Evolutionary conservation across 306 rosid species (phyloP), one percentile per base, ranked within the genome.

Genomic region (Castanea mollissima): DNA sequence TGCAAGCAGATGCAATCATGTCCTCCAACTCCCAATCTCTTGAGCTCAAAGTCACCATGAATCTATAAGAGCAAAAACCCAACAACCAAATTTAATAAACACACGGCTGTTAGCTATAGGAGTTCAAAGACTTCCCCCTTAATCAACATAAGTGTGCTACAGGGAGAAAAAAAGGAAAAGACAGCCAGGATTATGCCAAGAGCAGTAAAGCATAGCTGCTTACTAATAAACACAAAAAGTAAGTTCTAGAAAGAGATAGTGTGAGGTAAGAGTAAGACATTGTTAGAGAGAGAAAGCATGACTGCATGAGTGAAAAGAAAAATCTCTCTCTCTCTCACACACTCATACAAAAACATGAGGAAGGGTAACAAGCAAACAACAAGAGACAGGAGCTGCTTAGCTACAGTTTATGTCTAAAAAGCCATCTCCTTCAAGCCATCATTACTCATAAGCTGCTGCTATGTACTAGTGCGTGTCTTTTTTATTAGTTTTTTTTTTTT

Each of bases 11-110:
- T 69, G 86, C 79, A 86, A 87, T 87, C 89, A 91, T 87, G 74
- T 67, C 77, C 82, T 81, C 86, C 84, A 82, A 84, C 78, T 81
- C 80, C 85, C 84, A 81, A 84, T 77, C 89, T 78, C 86, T 87
- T 90, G 78, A 86, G 79, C 79, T 67, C 62, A 85, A 87, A 89
- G 86, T 69, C 71, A 81, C 55, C 74, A 79, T 15, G 19, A 84
- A 83, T 80, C 84, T 64, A 75, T 34, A 76, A 68, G 79, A 79
- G 78, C 21, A 71, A 70, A 49, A 83, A 81, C 76, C 41, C 20
- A 51, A 78, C 75, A 54, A 23, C 82, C 80, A 73, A 64, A 84
- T 80, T 73, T 77, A 82, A 75, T 55, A 63, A 77, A 76, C 87
- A 80, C 79, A 58, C 72, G 87, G 56, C 46, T 74, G 25, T 77